These are phyloP conservation scores for Gaeumannomyces tritici DNA, from an alignment of 2,329 filamentous ascomycete species.

Conservation along the genomic window DNA sequence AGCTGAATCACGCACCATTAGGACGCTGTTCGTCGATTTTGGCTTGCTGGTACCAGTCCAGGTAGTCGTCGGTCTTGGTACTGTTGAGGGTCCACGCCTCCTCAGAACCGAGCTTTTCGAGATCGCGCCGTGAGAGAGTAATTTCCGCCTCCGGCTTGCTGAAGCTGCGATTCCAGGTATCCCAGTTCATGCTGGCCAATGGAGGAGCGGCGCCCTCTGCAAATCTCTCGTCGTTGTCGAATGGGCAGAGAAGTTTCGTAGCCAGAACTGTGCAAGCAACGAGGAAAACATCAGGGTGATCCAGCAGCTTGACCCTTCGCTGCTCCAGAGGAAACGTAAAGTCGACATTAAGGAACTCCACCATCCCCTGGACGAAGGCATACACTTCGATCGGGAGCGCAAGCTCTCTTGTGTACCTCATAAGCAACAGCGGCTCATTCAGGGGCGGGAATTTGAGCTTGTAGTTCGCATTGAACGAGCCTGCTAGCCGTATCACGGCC, in stretches of 20 bases:
- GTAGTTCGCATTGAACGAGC: constrained; percentile 58
- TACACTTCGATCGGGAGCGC: constrained; percentile 67
- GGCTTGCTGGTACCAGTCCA: constrained; percentile 68
- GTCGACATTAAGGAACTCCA: constrained; percentile 36
- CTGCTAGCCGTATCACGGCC: constrained; percentile 49
- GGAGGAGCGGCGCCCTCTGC: constrained; percentile 34
- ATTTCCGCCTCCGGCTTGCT: constrained; percentile 15
- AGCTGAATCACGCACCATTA: neutral
- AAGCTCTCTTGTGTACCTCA: constrained; percentile 61
- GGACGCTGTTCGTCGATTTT: constrained; percentile 24
- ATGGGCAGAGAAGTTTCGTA: constrained; percentile 70
- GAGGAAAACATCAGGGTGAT: constrained; percentile 67
- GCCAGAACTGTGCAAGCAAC: constrained; percentile 63
- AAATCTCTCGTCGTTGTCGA: constrained; percentile 50
- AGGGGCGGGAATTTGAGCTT: constrained; percentile 63
- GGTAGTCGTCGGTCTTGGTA: constrained; percentile 60
- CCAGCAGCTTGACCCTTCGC: constrained; percentile 34
- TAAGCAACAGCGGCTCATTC: constrained; percentile 59
- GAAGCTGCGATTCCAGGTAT: constrained; percentile 51
- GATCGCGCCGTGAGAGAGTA: constrained; percentile 14
- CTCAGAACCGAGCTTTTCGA: constrained; percentile 15
- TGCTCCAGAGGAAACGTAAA: constrained; percentile 47
- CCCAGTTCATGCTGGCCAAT: constrained; percentile 61
- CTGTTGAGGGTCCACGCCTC: constrained; percentile 37
- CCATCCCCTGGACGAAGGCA: constrained; percentile 46